Base-by-base conservation (phyloP, 208 protist species). In the Crithidia thermophila region DNA sequence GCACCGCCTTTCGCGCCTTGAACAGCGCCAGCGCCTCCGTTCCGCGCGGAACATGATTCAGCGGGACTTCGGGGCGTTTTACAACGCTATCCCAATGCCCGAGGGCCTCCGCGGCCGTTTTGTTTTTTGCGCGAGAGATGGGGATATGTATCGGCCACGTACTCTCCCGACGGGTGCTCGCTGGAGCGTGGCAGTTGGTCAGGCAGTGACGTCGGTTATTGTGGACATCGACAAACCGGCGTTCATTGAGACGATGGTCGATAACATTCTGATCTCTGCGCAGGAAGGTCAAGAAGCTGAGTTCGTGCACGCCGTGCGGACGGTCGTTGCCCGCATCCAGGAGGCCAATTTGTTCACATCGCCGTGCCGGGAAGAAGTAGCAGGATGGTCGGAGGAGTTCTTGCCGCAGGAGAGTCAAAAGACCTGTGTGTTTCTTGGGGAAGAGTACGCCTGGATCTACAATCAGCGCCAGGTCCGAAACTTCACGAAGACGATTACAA, bases 31-130 rank as follows among this genome's bases (percentile, higher is more conserved):
- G 62, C 23, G 37, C 18, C 50, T 72, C 30, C 23, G 50, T 9
- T 10, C 36, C 1, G 50, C 52, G 2, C 33, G 56, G 16, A 67
- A 81, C 62, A 69, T 76, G 52, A n/a, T 69, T n/a, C 69, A 81
- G 49, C 33, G 66, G 4, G 61, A 81, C 33, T 81, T 81, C 36
- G 75, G 77, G 55, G 71, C 72, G 2, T 75, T 71, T 43, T 82
- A 79, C 67, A 65, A 82, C 65, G 43, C 58, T 10, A 79, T 75
- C 14, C 77, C 63, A 2, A 34, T 79, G 13, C 60, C 60, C 3
- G 52, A 75, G 34, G 25, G 28, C 3, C 31, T 61, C 14, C 67
- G 68, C 31, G 67, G 75, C 59, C n/a, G 21, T 4, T 80, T 72
- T 47, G 59, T 74, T 18, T 75, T 73, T 60, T 53, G n/a, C 20